Evolutionary conservation across 495 filamentous ascomycete genomes (phyloP).

Genomic region (Aspergillus avenaceus): DNA sequence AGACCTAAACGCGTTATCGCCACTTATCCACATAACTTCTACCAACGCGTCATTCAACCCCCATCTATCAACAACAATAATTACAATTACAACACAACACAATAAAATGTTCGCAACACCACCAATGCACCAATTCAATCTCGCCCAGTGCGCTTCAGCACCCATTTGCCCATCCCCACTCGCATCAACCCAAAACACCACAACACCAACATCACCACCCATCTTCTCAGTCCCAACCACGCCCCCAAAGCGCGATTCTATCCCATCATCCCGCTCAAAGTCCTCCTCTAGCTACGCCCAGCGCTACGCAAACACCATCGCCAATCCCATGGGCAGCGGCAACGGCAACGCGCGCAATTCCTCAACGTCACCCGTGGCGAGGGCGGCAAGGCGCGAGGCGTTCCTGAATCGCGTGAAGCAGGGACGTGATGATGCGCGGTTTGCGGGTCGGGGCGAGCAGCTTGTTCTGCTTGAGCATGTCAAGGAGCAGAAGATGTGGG

Average conservation of each 20-base stretch:
- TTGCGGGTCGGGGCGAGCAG: conserved; percentile 72
- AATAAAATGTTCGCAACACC: conserved; percentile 28
- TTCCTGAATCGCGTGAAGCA: conserved; percentile 78
- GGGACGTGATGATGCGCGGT: conserved; percentile 62
- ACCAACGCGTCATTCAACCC: neutral
- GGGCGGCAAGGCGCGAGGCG: conserved; percentile 41
- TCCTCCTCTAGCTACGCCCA: conserved; percentile 21
- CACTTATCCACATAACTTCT: neutral
- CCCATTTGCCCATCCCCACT: conserved; percentile 50
- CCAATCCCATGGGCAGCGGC: conserved; percentile 24
- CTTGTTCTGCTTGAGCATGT: conserved; percentile 48
- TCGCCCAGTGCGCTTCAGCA: conserved; percentile 30
- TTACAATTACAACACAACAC: neutral
- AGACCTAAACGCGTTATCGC: conserved; percentile 2
- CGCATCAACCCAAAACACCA: conserved; percentile 19
- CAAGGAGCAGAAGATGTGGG: conserved; percentile 48
- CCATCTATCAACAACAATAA: neutral
- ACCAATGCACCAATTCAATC: conserved; percentile 31
- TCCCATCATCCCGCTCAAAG: conserved; percentile 7
- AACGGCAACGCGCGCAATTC: conserved; percentile 8
- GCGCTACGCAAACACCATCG: conserved; percentile 25
- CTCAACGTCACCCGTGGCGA: conserved; percentile 22
- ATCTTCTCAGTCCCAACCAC: neutral
- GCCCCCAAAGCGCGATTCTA: too few relatives aligned
- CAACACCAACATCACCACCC: neutral